Percentiles rank a stretch among this genome's conserved stretches.
phyloP scores from a whole-genome alignment of 345 rosid genomes.

The Trapa bicornis region DNA sequence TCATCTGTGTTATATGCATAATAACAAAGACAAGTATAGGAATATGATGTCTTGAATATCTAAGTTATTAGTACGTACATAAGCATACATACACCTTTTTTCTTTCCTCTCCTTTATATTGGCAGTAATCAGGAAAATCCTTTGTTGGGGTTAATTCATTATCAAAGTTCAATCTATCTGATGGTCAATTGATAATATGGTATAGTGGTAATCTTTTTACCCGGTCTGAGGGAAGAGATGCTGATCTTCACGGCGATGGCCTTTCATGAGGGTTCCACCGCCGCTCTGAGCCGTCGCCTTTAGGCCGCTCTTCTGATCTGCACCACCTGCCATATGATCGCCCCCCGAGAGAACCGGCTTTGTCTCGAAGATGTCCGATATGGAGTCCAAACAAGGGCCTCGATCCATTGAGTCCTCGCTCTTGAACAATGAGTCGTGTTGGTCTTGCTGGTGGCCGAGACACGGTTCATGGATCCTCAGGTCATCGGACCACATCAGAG shows the following conservation, averaged over 20 bases:
- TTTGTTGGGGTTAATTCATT: no score
- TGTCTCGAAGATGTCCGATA: constrained; percentile 63
- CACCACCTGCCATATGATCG: constrained; percentile 11
- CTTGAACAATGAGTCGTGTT: not conserved
- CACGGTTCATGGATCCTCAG: constrained; percentile 38
- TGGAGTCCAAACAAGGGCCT: constrained; percentile 36
- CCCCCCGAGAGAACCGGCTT: constrained; percentile 54
- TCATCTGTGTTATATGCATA: no score
- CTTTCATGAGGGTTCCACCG: constrained; percentile 18
- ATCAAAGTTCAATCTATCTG: no score
- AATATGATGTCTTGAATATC: no score
- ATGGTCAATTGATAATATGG: no score
- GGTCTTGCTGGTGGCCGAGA: constrained; percentile 29
- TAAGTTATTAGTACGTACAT: no score
- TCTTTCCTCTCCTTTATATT: no score
- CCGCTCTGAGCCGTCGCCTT: constrained; percentile 26
- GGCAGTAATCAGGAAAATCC: no score
- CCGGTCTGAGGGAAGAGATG: constrained; percentile 31
- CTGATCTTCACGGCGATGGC: constrained; percentile 57
- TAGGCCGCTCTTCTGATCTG: constrained; percentile 31
- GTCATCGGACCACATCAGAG: constrained; percentile 76
- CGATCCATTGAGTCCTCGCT: constrained; percentile 27
- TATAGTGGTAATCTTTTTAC: constrained; percentile 9
- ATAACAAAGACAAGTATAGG: no score
- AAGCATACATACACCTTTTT: no score